Percentiles rank a stretch among this genome's conserved stretches.
These are phyloP conservation scores for Nakazawaea populi DNA, from an alignment of 805 yeast genomes.

Conservation along the genomic window DNA sequence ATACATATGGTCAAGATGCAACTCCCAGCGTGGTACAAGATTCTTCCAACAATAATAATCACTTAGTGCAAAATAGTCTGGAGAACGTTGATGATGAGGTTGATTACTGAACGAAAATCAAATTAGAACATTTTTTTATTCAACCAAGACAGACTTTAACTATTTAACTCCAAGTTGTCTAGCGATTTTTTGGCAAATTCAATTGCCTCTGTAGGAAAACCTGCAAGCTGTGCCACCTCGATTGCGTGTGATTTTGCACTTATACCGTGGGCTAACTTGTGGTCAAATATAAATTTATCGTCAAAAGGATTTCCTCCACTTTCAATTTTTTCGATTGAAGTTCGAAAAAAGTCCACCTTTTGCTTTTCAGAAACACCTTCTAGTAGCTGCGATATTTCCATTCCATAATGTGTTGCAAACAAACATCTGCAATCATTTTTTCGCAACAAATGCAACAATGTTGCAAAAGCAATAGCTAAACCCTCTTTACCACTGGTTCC, in stretches of 20 bases:
- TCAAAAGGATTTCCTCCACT: slow-evolving; percentile 18
- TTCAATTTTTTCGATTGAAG: slow-evolving; percentile 17
- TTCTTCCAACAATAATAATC: no score
- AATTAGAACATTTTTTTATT: neutral
- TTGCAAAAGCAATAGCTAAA: slow-evolving; percentile 75
- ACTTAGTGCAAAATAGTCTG: slow-evolving; percentile 11
- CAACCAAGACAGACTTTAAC: neutral
- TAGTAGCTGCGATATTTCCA: slow-evolving; percentile 41
- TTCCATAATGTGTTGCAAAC: slow-evolving; percentile 88
- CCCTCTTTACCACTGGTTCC: slow-evolving; percentile 89
- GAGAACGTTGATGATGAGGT: slow-evolving; percentile 23
- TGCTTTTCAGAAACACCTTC: slow-evolving; percentile 13
- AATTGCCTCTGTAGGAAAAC: slow-evolving; percentile 62
- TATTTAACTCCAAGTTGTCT: slow-evolving; percentile 2
- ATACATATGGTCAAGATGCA: slow-evolving; percentile 6
- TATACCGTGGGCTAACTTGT: slow-evolving; percentile 59
- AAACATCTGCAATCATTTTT: slow-evolving; percentile 61
- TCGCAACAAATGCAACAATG: slow-evolving; percentile 49
- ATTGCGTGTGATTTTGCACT: slow-evolving; percentile 71
- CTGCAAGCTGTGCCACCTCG: slow-evolving; percentile 72
- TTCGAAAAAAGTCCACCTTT: slow-evolving; percentile 20
- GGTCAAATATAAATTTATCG: slow-evolving; percentile 40
- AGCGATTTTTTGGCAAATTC: slow-evolving; percentile 39
- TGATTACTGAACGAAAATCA: slow-evolving; percentile 10
- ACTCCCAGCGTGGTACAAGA: no score